Base-by-base conservation (phyloP, 176 grass and related monocot species). In the Pontederia paniculata region DNA sequence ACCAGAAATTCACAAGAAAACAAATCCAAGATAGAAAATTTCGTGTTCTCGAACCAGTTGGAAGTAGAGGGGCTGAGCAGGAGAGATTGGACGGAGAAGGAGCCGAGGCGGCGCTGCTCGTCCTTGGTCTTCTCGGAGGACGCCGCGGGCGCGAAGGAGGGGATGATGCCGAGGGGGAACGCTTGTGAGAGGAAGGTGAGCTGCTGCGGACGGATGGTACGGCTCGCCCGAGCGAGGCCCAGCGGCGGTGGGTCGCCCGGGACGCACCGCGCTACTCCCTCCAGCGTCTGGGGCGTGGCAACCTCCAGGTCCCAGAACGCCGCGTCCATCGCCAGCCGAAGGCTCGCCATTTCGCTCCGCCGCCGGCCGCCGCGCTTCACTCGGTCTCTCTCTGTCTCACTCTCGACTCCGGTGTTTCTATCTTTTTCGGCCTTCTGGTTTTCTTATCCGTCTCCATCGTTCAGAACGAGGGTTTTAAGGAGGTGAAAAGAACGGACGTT, bases 291-390 rank as follows among this genome's bases (percentile, higher is more conserved):
- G 17, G 69, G 46, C 25, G 69, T 61, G 8, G 69, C 50, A 15
- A 72, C 12, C 17, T 62, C 41, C 57, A 72, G 57, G 57, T 72
- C 69, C 57, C 57, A 72, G 44, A 72, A 72, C 17, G 56, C 69
- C 28, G 47, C 23, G 48, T 72, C 69, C 48, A 72, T 72, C n/a
- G 69, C 69, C 47, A 61, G 17, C 2, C 69, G 69, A 45, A 72
- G 47, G 57, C 20, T 62, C 28, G 57, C 56, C 69, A 72, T 72
- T 14, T 12, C 48, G 25, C 9, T 0, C 18, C 41, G 2, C 14
- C n/a, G 3, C 20, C 23, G 23, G 37, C 48, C 47, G 7, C 17
- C 10, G 8, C 63, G 17, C 28, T 2, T 45, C 55, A 22, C 21
- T 31, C 46, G 42, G 19, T 51, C 62, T 37, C 45, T 65, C 20